These are phyloP conservation scores for Termitomyces sp. DNA, from an alignment of 768 basidiomycete genomes.

Conservation along the genomic window DNA sequence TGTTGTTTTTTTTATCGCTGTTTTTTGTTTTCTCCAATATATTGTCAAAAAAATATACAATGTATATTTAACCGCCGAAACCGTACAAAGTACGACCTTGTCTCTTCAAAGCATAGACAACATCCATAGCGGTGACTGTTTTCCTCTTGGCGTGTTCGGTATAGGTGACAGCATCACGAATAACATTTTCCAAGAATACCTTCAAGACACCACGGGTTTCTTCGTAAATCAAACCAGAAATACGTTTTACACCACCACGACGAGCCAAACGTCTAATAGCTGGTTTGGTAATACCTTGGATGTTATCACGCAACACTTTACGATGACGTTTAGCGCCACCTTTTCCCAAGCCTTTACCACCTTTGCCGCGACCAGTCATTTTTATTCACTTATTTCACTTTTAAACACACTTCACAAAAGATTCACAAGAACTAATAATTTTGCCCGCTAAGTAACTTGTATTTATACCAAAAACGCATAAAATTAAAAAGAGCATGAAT, in stretches of 20 bases:
- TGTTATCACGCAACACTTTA: too few species aligned
- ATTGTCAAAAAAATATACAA: too few species aligned
- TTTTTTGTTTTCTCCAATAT: neutral
- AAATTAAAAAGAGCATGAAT: too few species aligned
- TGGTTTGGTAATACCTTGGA: too few species aligned
- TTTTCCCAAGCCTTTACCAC: constrained; percentile 1
- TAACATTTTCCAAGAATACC: constrained; percentile 1
- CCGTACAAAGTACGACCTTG: constrained; percentile 1
- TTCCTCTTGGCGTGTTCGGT: constrained; percentile 2
- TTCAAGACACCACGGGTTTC: too few species aligned
- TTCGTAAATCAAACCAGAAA: too few species aligned
- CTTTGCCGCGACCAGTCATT: constrained; percentile 4
- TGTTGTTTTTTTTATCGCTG: neutral
- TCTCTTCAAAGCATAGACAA: constrained; percentile 2
- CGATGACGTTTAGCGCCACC: too few species aligned
- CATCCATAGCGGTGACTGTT: neutral
- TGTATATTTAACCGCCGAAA: constrained; percentile 1
- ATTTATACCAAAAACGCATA: too few species aligned
- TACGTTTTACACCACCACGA: too few species aligned
- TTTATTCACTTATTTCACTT: neutral
- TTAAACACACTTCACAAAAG: neutral
- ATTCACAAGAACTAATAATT: neutral
- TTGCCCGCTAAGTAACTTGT: neutral
- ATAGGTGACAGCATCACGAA: neutral
- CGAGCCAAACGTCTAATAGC: neutral